phyloP scores from a whole-genome alignment of 495 filamentous ascomycete genomes.

The Parachaetomium inaequale region DNA sequence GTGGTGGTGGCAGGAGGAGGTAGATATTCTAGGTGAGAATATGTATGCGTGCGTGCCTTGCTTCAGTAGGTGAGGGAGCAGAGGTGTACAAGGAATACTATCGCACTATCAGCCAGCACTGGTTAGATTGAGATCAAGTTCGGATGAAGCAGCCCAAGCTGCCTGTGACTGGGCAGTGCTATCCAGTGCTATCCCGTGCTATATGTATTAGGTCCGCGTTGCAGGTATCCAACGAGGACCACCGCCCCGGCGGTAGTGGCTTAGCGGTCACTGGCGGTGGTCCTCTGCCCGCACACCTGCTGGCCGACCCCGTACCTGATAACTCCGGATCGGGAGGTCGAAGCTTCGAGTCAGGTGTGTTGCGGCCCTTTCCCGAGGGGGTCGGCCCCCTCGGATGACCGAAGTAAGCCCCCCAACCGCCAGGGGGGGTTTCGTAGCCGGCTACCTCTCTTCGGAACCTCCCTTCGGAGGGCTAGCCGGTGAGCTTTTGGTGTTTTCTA shows the following conservation, averaged over 20 bases:
- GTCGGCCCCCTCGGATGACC: too few relatives aligned
- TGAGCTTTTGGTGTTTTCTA: not conserved
- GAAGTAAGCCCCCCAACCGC: not conserved
- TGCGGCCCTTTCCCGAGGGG: too few relatives aligned
- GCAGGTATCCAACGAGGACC: not conserved
- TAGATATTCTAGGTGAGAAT: not conserved
- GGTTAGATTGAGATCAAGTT: not conserved
- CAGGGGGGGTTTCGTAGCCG: not conserved
- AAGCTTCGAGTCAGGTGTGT: not conserved
- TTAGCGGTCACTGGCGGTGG: not conserved
- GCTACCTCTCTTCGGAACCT: not conserved
- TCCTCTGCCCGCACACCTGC: not conserved
- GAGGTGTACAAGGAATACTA: not conserved
- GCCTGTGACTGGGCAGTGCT: too few relatives aligned
- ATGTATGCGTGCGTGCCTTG: not conserved
- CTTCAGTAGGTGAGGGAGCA: not conserved
- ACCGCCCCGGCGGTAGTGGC: not conserved
- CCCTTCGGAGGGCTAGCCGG: not conserved
- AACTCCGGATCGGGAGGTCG: not conserved
- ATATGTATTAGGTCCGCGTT: not conserved
- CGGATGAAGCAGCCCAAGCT: too few relatives aligned
- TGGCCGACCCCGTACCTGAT: too few relatives aligned
- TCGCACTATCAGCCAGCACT: not conserved
- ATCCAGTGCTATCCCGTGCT: not conserved
- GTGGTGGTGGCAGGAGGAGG: conserved; percentile 43